phyloP scores from a whole-genome alignment of 2,329 filamentous ascomycete genomes.

The Aureobasidium subglaciale region DNA sequence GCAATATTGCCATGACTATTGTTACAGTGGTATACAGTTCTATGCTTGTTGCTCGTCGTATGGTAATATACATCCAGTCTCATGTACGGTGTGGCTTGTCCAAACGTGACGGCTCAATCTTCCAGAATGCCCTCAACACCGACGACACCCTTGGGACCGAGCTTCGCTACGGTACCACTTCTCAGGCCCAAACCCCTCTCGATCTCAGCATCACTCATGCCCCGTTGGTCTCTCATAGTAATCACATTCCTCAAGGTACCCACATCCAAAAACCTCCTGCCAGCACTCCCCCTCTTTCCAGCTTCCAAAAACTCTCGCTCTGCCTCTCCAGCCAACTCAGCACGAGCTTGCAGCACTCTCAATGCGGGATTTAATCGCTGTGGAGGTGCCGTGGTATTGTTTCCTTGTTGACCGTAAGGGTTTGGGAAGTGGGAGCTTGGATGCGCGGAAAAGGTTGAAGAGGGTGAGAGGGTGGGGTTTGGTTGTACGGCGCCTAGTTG shows the following conservation, averaged over 20 bases:
- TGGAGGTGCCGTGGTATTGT: slow-evolving; percentile 22
- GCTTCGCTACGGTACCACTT: slow-evolving; percentile 27
- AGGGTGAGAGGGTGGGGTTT: slow-evolving; percentile 49
- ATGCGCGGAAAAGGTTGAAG: slow-evolving; percentile 44
- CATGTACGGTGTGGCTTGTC: background rate
- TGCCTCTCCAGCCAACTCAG: slow-evolving; percentile 44
- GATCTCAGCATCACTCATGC: slow-evolving; percentile 25
- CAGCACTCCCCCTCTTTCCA: slow-evolving; percentile 34
- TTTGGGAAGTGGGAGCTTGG: slow-evolving; percentile 23
- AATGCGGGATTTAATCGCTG: slow-evolving; percentile 48
- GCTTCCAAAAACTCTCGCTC: slow-evolving; percentile 46
- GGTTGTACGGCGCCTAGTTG: slow-evolving; percentile 52
- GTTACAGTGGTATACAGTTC: slow-evolving; percentile 9
- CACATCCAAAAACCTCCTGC: slow-evolving; percentile 40
- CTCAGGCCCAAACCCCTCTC: slow-evolving; percentile 29
- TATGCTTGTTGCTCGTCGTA: background rate
- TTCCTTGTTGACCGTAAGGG: slow-evolving; percentile 17
- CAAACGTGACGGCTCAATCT: background rate
- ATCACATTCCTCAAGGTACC: slow-evolving; percentile 32
- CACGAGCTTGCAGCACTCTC: slow-evolving; percentile 45
- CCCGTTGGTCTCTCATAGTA: slow-evolving; percentile 25
- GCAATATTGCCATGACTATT: background rate
- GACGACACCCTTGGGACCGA: slow-evolving; percentile 27
- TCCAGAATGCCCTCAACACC: slow-evolving; percentile 18
- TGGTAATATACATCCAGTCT: background rate